Evolutionary conservation across 306 rosid species (phyloP).

Genomic region (Sechiopsis laciniata): DNA sequence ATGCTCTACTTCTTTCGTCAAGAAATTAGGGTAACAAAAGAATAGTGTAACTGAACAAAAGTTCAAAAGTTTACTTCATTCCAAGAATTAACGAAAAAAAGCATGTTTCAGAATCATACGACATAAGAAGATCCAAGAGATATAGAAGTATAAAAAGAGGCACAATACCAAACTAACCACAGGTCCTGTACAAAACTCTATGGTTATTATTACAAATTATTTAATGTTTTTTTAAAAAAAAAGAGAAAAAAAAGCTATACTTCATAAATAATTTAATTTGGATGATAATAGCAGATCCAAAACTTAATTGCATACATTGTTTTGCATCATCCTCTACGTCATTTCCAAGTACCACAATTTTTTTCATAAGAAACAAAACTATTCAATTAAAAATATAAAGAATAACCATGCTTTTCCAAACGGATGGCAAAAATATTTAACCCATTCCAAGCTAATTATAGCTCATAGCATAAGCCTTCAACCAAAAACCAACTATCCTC

Average conservation of each 20-base stretch:
- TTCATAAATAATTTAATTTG: background rate
- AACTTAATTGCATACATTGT: conserved; percentile 2
- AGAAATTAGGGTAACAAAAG: background rate
- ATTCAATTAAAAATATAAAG: background rate
- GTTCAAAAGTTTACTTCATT: background rate
- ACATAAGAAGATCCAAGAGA: background rate
- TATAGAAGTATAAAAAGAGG: background rate
- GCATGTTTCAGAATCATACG: background rate
- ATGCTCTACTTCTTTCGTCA: background rate
- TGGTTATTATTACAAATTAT: background rate
- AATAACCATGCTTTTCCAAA: background rate
- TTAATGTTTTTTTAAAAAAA: background rate
- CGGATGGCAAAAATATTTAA: background rate
- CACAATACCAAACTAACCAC: background rate
- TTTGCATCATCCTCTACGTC: background rate
- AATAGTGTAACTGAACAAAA: background rate
- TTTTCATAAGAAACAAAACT: background rate
- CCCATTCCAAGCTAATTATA: background rate
- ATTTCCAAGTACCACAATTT: background rate
- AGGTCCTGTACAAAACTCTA: background rate
- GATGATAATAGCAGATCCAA: background rate
- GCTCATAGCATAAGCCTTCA: background rate
- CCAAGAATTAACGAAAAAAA: background rate
- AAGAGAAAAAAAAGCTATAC: background rate
- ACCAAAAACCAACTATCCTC: background rate